Conservation (phyloP, 495 filamentous ascomycete genomes). For the Hypoxylon intermedium region DNA sequence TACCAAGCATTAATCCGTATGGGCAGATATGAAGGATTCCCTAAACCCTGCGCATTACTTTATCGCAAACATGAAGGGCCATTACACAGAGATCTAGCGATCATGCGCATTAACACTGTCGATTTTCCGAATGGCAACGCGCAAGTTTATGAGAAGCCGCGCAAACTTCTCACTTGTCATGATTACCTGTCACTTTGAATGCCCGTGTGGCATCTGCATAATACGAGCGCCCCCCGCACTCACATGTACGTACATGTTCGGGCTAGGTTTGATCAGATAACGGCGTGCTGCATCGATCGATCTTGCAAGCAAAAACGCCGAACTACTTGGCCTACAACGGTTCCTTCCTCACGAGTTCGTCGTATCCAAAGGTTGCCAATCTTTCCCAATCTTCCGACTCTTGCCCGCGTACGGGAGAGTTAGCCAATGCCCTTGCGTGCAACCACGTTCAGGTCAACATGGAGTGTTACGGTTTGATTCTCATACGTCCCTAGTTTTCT, state of each 20-base stretch:
- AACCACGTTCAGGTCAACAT: not conserved
- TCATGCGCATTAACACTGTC: too few species aligned
- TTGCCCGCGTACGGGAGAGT: not conserved
- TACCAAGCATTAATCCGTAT: too few species aligned
- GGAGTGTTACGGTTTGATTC: not conserved
- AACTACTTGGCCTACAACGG: slow-evolving; percentile 8
- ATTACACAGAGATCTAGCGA: too few species aligned
- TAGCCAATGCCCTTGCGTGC: not conserved
- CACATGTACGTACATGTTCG: slow-evolving; percentile 12
- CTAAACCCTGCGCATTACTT: too few species aligned
- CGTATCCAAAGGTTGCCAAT: not conserved
- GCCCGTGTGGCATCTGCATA: too few species aligned
- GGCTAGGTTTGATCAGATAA: slow-evolving; percentile 21
- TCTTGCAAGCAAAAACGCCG: slow-evolving; percentile 30
- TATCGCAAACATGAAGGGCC: too few species aligned
- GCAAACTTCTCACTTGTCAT: not conserved
- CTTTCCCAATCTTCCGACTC: not conserved
- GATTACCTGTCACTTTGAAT: not conserved
- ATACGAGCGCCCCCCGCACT: slow-evolving; percentile 11
- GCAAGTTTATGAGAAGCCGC: too few species aligned
- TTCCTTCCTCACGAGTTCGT: slow-evolving; percentile 9
- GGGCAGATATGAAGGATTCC: too few species aligned
- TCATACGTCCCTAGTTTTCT: slow-evolving; percentile 11
- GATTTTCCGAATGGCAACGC: too few species aligned
- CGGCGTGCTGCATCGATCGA: slow-evolving; percentile 31